Evolutionary conservation across 2,329 filamentous ascomycete genomes (phyloP).

Genomic region (Botrytis aclada): DNA sequence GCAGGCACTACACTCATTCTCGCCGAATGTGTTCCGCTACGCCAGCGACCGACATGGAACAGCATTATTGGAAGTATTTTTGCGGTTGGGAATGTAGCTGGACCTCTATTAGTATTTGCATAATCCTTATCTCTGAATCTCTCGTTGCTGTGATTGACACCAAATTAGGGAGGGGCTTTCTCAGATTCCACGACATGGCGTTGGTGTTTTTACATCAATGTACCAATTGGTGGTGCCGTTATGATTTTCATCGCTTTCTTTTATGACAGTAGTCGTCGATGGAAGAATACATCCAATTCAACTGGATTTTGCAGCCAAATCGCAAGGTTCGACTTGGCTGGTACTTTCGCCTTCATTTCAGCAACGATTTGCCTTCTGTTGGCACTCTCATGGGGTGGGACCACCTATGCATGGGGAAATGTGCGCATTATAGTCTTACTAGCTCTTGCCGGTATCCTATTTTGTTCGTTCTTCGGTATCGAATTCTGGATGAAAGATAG

Average conservation of each 20-base stretch:
- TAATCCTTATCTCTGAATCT: background rate
- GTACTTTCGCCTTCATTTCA: background rate
- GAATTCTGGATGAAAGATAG: background rate
- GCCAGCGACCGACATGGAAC: background rate
- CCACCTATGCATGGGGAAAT: conserved; percentile 30
- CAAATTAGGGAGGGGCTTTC: background rate
- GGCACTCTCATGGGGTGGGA: conserved; percentile 40
- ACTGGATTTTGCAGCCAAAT: background rate
- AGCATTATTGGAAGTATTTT: background rate
- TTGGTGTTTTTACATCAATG: no score
- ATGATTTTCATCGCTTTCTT: background rate
- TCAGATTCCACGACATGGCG: background rate
- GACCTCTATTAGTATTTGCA: background rate
- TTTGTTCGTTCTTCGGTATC: background rate
- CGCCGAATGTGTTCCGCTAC: background rate
- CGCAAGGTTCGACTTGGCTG: background rate
- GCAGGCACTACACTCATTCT: background rate
- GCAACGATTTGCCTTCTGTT: conserved; percentile 35
- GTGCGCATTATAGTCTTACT: conserved; percentile 36
- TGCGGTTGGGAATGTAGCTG: background rate
- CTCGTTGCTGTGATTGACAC: background rate
- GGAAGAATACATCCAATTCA: background rate
- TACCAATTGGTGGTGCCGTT: background rate
- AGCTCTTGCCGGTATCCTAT: background rate
- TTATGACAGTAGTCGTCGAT: background rate